phyloP scores from a whole-genome alignment of 2,329 filamentous ascomycete genomes.

The Fusarium irregulare region DNA sequence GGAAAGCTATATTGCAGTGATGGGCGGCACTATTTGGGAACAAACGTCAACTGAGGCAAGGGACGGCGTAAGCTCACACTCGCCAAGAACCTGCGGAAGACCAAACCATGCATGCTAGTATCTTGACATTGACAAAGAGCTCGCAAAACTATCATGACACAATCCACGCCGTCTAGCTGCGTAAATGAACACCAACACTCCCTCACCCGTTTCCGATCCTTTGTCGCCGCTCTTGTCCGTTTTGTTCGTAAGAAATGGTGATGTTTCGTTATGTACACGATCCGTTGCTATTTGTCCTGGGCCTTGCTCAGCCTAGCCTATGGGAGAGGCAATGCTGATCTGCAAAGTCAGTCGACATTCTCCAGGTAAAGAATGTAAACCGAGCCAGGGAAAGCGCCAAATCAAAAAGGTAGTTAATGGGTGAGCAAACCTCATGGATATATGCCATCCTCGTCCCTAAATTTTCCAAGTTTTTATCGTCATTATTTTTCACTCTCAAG shows the following conservation, averaged over 20 bases:
- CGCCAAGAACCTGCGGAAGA: slow-evolving; percentile 1
- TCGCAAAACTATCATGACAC: slow-evolving; percentile 43
- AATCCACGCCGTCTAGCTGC: slow-evolving; percentile 40
- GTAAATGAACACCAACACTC: slow-evolving; percentile 20
- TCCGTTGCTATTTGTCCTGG: slow-evolving; percentile 25
- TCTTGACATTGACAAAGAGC: slow-evolving; percentile 39
- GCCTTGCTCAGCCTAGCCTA: slow-evolving; percentile 9
- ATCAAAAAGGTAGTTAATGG: slow-evolving; percentile 26
- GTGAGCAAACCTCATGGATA: slow-evolving; percentile 30
- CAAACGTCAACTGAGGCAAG: background rate
- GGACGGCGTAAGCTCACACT: slow-evolving; percentile 6
- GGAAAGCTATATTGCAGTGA: background rate
- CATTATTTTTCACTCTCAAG: slow-evolving; percentile 14
- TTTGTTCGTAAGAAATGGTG: slow-evolving; percentile 40
- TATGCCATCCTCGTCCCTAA: slow-evolving; percentile 17
- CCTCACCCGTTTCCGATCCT: slow-evolving; percentile 19
- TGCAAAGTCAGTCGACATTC: slow-evolving; percentile 11
- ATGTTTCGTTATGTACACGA: slow-evolving; percentile 44
- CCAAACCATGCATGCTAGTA: slow-evolving; percentile 24
- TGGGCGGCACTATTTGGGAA: background rate
- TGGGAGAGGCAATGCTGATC: background rate
- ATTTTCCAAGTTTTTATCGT: background rate
- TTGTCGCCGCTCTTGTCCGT: slow-evolving; percentile 26
- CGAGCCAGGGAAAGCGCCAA: slow-evolving; percentile 21
- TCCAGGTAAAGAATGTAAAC: slow-evolving; percentile 6